A percentile compares a stretch with the other conserved stretches of the same genome.
Evolutionary conservation across 164 flowering plant species (phyloP).

Genomic region (Berberis vulgaris): DNA sequence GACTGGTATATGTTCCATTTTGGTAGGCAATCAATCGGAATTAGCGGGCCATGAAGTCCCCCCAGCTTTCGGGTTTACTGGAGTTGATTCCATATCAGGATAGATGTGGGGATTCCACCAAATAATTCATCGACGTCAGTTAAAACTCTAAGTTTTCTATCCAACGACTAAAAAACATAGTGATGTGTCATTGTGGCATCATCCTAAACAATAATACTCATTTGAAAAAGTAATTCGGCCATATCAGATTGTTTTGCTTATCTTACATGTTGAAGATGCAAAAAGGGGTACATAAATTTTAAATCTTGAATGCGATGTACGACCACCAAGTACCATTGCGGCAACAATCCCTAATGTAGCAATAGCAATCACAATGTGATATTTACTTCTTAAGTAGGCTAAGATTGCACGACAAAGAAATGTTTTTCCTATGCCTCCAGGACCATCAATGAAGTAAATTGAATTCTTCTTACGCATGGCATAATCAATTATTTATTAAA

Average conservation of each 20-base stretch:
- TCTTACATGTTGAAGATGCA: background rate
- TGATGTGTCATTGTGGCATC: background rate
- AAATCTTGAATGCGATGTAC: conserved; percentile 22
- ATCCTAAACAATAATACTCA: background rate
- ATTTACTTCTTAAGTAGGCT: conserved; percentile 4
- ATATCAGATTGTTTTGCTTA: conserved; percentile 6
- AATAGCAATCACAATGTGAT: conserved; percentile 6
- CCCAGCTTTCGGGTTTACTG: no score
- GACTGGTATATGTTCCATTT: no score
- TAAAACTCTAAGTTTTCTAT: background rate
- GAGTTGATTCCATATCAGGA: no score
- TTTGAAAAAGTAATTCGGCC: background rate
- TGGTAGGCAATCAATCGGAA: no score
- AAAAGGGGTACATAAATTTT: conserved; percentile 1
- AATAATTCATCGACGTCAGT: background rate
- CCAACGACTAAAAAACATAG: background rate
- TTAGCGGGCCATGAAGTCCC: no score
- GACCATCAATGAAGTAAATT: background rate
- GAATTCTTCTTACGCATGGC: no score
- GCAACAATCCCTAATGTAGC: conserved; percentile 14
- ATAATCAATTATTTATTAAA: background rate
- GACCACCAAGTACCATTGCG: conserved; percentile 12
- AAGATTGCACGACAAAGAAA: conserved; percentile 20
- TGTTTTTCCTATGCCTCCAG: background rate
- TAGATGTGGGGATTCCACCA: background rate